A percentile compares a stretch with the other conserved stretches of the same genome.
phyloP scores from a whole-genome alignment of 2,329 filamentous ascomycete genomes.

The Coniochaeta prunicola region DNA sequence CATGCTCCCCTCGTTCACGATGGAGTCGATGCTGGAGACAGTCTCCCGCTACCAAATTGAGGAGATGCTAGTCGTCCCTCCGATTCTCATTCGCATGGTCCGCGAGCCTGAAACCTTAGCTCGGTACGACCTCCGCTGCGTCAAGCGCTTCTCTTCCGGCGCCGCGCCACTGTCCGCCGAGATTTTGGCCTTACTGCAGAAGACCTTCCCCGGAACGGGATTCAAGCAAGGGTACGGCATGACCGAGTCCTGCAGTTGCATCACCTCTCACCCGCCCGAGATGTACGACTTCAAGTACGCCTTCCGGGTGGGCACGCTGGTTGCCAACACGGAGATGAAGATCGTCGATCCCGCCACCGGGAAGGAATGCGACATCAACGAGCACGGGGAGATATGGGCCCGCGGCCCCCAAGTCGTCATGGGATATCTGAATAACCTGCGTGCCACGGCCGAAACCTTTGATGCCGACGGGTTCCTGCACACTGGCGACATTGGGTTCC shows the following conservation, averaged over 20 bases:
- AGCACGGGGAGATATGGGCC: slow-evolving; percentile 39
- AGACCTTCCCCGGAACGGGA: slow-evolving; percentile 49
- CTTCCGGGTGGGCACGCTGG: slow-evolving; percentile 46
- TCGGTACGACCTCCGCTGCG: slow-evolving; percentile 48
- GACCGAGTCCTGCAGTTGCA: slow-evolving; percentile 58
- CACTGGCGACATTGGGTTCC: slow-evolving; percentile 49
- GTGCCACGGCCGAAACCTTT: slow-evolving; percentile 39
- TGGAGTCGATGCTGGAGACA: slow-evolving; percentile 47
- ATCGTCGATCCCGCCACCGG: slow-evolving; percentile 32
- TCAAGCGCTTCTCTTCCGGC: slow-evolving; percentile 51
- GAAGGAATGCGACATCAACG: slow-evolving; percentile 40
- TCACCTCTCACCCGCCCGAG: slow-evolving; percentile 52
- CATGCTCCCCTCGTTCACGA: slow-evolving; percentile 58
- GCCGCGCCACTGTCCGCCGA: slow-evolving; percentile 51
- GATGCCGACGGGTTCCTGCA: slow-evolving; percentile 49
- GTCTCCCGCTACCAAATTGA: slow-evolving; percentile 43
- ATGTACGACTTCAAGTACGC: slow-evolving; percentile 51
- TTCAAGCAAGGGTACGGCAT: slow-evolving; percentile 64
- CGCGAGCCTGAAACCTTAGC: slow-evolving; percentile 41
- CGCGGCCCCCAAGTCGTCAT: slow-evolving; percentile 40
- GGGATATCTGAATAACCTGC: slow-evolving; percentile 38
- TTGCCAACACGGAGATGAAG: slow-evolving; percentile 40
- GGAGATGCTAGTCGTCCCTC: slow-evolving; percentile 52
- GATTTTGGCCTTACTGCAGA: slow-evolving; percentile 47
- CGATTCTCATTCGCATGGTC: slow-evolving; percentile 53